These are phyloP conservation scores for Oryza nivara DNA, from an alignment of 176 grass and related monocot genomes.

Conservation along the genomic window DNA sequence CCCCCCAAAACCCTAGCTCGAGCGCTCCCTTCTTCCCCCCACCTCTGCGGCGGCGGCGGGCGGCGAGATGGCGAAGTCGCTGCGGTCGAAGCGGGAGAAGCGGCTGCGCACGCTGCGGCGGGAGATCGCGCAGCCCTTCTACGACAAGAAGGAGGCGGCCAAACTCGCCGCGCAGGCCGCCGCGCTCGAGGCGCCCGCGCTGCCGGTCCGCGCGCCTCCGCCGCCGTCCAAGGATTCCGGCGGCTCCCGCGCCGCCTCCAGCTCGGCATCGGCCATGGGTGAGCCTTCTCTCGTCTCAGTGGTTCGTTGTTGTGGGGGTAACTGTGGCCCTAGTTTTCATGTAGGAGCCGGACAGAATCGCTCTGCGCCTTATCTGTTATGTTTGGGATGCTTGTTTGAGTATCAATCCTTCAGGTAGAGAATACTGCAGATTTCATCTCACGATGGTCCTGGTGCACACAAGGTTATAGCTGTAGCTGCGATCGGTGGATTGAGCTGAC, in stretches of 20 bases:
- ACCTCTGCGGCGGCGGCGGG: constrained; percentile 27
- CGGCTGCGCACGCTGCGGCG: constrained; percentile 76
- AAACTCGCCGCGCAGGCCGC: constrained; percentile 88
- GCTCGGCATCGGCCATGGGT: constrained; percentile 49
- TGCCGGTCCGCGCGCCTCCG: constrained; percentile 51
- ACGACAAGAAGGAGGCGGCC: constrained; percentile 88
- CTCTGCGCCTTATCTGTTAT: background rate
- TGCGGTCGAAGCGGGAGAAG: constrained; percentile 90
- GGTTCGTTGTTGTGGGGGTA: background rate
- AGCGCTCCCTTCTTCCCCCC: background rate
- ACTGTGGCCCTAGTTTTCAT: background rate
- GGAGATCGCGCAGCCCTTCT: constrained; percentile 85
- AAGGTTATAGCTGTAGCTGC: background rate
- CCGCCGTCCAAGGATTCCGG: constrained; percentile 50
- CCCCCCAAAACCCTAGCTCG: constrained; percentile 65
- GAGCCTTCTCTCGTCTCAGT: background rate
- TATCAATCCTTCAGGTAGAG: background rate
- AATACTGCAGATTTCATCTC: background rate
- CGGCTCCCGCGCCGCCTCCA: constrained; percentile 26
- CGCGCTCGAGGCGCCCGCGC: constrained; percentile 72
- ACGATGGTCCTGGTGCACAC: too few species aligned
- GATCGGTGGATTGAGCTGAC: background rate
- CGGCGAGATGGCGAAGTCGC: constrained; percentile 87
- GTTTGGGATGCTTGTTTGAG: background rate
- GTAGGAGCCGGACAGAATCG: background rate